Evolutionary conservation across 1,139 yeast species (phyloP), one percentile per base, ranked within the genome.

Genomic region (Nakaseomyces nivariensis): DNA sequence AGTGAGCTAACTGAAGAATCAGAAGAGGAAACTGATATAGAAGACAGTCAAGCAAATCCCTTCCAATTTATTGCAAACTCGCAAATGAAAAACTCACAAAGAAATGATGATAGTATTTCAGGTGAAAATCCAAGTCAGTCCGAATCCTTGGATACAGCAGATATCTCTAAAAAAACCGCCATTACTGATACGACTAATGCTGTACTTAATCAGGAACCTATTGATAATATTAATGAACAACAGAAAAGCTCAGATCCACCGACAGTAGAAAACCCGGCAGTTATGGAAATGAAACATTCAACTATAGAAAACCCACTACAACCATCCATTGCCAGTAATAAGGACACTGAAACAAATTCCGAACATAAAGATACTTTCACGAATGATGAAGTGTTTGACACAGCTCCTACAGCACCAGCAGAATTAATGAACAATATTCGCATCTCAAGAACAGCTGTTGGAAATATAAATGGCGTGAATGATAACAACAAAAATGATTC

Each of bases 11-110:
- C 9, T 13, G 25, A 41, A 5, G 33, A 27, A 2, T 41, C 44
- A 4, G 44, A 41, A 9, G 44, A 41, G 13, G 44, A 41, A 29
- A 41, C 44, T n/a, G 44, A 41, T 29, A 41, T 41, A 5, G 44
- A 41, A 41, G 44, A 41, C 8, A 41, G 44, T 17, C 44, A 41
- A 4, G 44, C n/a, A 5, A 27, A 27, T 13, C 34, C 44, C 5
- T 41, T 41, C 13, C 11, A 27, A 25, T 41, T 27, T 11, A n/a
- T 41, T 29, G 13, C 5, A 3, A 33, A 33, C n/a, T 33, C 36
- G n/a, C 36, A 33, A 33, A 33, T 13, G 13, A 27, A 7, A 38
- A 38, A 25, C 1, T 38, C 17, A 38, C 13, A 10, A 25, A 10
- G 7, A 38, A 8, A 38, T 5, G 26, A 37, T 11, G 37, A 34